Evolutionary conservation across 148 eudicot species (phyloP), one percentile per base, ranked within the genome.

Genomic region (Silene uniflora): DNA sequence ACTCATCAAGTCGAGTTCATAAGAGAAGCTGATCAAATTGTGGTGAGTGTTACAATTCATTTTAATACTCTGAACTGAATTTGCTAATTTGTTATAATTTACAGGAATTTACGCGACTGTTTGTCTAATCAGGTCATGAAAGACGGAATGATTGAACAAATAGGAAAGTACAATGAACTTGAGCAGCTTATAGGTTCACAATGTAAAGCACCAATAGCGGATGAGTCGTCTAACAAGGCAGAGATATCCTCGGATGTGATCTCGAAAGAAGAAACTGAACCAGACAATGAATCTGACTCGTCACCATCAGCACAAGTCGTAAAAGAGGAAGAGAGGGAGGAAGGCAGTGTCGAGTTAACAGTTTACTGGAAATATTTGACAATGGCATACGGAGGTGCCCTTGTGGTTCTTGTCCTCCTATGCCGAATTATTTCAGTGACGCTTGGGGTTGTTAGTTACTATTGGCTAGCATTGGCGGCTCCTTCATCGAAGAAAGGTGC

Each of bases 161-260:
- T 27, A 11, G 72, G 72, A 68, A 44, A 39, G 55, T 68, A 42
- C 56, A 12, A 42, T 19, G 72, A 44, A 9, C 19, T 68, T 12
- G 62, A 16, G 4, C 82, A 88, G 17, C 39, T 87, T 49, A 84
- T 35, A 59, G 68, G 74, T 77, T 39, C 52, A 23, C 25, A 77
- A 46, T 39, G 42, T 16, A 1, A 24, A 46, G 25, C 56, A 19
- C 25, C 22, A 8, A 60, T 21, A 10, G 10, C 4, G 23, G 23
- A n/a, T 60, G 14, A 11, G 0, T 49, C 54, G 0, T 49, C 54
- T 49, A 49, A 49, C 12, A 9, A 49, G 14, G 54, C 16, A 49
- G 54, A 49, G 54, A 1, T 13, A 49, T 49, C 54, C 14, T 10
- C 54, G 54, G 27, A 19, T 62, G 22, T 16, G 7, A 44, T 46